Conservation (phyloP, 2,329 filamentous ascomycete genomes). For the Cercospora berteroae region DNA sequence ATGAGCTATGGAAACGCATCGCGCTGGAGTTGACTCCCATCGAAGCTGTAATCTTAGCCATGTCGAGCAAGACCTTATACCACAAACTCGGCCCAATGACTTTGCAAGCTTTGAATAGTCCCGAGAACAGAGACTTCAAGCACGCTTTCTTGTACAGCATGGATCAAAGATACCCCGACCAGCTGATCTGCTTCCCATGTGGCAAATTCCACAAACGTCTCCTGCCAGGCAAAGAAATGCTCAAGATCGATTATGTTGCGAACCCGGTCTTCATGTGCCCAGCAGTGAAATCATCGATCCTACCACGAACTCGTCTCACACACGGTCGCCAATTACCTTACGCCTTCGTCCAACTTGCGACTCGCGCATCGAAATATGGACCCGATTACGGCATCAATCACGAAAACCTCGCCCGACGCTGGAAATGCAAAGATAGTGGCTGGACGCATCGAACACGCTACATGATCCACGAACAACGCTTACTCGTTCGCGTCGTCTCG, state of each 20-base stretch:
- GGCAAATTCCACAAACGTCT: slow-evolving; percentile 55
- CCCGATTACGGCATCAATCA: slow-evolving; percentile 49
- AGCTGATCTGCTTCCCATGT: slow-evolving; percentile 61
- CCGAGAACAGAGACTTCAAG: slow-evolving; percentile 48
- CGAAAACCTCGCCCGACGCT: slow-evolving; percentile 52
- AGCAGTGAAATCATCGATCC: slow-evolving; percentile 50
- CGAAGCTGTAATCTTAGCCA: slow-evolving; percentile 52
- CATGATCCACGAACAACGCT: slow-evolving; percentile 51
- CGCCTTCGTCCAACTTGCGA: slow-evolving; percentile 57
- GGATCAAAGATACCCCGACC: slow-evolving; percentile 53
- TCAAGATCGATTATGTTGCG: slow-evolving; percentile 54
- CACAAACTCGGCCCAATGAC: slow-evolving; percentile 43
- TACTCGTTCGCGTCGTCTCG: slow-evolving; percentile 59
- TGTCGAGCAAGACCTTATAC: slow-evolving; percentile 50
- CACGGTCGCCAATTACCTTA: slow-evolving; percentile 57
- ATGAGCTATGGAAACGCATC: slow-evolving; percentile 49
- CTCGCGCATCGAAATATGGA: slow-evolving; percentile 51
- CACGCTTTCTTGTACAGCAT: slow-evolving; percentile 53
- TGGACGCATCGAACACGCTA: slow-evolving; percentile 59
- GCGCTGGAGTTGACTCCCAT: slow-evolving; percentile 43
- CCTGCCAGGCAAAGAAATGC: slow-evolving; percentile 52
- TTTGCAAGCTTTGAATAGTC: slow-evolving; percentile 42
- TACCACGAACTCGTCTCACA: slow-evolving; percentile 55
- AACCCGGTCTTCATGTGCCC: slow-evolving; percentile 60
- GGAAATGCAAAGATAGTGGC: slow-evolving; percentile 50